These are phyloP conservation scores for Ascochyta lentis DNA, from an alignment of 2,329 filamentous ascomycete genomes.

Conservation along the genomic window DNA sequence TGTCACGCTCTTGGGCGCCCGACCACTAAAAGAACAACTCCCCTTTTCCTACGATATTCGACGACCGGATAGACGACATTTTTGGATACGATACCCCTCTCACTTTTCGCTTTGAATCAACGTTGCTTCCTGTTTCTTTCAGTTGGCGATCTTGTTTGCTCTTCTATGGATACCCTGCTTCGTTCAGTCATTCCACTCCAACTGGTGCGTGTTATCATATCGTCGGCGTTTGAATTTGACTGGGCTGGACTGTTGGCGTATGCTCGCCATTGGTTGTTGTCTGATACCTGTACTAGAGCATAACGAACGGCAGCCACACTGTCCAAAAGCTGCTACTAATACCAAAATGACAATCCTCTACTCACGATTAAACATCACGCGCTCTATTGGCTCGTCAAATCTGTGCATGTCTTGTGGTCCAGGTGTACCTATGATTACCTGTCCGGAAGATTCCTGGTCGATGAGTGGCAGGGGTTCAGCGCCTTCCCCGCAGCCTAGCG, in stretches of 20 bases:
- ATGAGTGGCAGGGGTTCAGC: background rate
- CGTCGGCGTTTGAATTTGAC: background rate
- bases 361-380: background rate
- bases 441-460: background rate
- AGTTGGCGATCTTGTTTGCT: background rate
- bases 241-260: conserved; percentile 1
- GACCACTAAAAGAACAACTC: conserved; percentile 21
- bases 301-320: background rate
- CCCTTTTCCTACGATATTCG: background rate
- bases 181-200: conserved; percentile 14
- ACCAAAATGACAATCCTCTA: background rate
- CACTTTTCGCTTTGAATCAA: background rate
- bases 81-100: conserved; percentile 38
- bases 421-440: background rate
- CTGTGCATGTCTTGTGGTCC: background rate
- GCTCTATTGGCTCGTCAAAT: too few relatives aligned
- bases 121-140: background rate
- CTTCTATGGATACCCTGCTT: conserved; percentile 34
- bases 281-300: background rate
- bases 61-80: conserved; percentile 8
- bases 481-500: conserved; percentile 7
- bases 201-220: conserved; percentile 5
- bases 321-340: background rate
- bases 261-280: background rate
- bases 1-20: conserved; percentile 38